Base-by-base conservation (phyloP, 108 stramenopile species). In the Pseudonitzschia multiseries region DNA sequence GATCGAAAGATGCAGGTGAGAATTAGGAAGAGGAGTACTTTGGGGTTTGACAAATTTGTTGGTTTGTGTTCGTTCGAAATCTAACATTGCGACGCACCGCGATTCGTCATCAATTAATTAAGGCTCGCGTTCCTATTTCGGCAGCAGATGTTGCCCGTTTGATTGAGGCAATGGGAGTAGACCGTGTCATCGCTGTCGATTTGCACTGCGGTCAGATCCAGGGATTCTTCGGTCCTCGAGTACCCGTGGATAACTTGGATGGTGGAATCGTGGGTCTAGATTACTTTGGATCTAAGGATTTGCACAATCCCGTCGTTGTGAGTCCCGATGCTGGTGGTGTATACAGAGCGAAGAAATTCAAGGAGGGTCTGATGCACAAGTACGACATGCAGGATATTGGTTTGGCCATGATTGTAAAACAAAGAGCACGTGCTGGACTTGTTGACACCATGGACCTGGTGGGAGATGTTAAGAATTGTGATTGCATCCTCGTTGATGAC, bases 201-300 rank as follows among this genome's bases (percentile, higher is more conserved):
- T 89, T 99, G 86, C 99, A 99, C 82, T 99, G 98, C 74, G 99
- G 98, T 17, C 99, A 99, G 81, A 99, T 99, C 68, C 99, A 99
- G 91, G 95, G 97, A 67, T 93, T 96, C 86, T 97, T 97, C 68
- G 96, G 93, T 28, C 99, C 98, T 26, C 93, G 99, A 48, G 98
- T 98, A 24, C 99, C 99, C 29, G 99, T 99, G 22, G 99, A 99
- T 72, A 99, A 99, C 77, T 81, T 99, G 32, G 98, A 98, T 74
- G 99, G 97, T 20, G 98, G 98, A 43, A 95, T 96, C 63, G 96
- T 99, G 1, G 99, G 97, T 15, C 87, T 99, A 41, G 93, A 96
- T 65, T 97, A 99, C 84, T 99, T 99, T 84, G 98, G 98, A 62
- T 90, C 89, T 65, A 98, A 97, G 81, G 98, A 99, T 82, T 81